Evolutionary conservation across 345 rosid species (phyloP), one percentile per base, ranked within the genome.

Genomic region (Aegle marmelos): DNA sequence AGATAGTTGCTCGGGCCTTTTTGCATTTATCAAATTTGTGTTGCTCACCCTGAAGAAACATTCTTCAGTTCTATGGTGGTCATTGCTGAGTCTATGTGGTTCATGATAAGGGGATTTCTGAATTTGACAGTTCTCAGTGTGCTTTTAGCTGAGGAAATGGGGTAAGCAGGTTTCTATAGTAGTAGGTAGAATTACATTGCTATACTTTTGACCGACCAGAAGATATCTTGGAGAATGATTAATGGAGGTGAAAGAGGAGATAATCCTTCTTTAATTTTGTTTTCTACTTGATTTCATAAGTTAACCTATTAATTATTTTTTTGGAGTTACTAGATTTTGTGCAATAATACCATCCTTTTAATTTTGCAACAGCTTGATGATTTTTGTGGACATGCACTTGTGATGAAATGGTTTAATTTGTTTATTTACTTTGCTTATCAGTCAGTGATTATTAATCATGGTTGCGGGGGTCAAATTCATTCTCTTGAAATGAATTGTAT

Each of bases 1-100:
- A 89, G 97, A 86, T 92, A 86, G 85, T 81, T 80, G 59, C 65
- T 6, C 27, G 62, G 41, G 22, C 73, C 48, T 9, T 21, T 56
- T 21, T 70, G 24, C 61, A 48, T 50, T 57, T 14, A 37, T 63
- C 33, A n/a, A 27, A 45, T 66, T 48, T 21, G 2, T 57, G 27
- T 63, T 45, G 56, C 53, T 75, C 54, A 17, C 72, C 25, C 56
- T 24, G 2, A n/a, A 50, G 60, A n/a, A 4, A 6, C 13, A 10
- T 22, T 59, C 57, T 21, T 34, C 7, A 39, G n/a, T 31, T 66
- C 30, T 2, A 22, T 28, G 36, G 50, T 24, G 72, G 67, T 31
- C 5, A 63, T 50, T 27, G 53, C 33, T 10, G 58, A 54, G 69
- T 64, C 57, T 53, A 22, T 45, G 4, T 67, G 48, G 68, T 50